Evolutionary conservation across 257 asterid species (phyloP), one percentile per base, ranked within the genome.

Genomic region (Sherardia arvensis): DNA sequence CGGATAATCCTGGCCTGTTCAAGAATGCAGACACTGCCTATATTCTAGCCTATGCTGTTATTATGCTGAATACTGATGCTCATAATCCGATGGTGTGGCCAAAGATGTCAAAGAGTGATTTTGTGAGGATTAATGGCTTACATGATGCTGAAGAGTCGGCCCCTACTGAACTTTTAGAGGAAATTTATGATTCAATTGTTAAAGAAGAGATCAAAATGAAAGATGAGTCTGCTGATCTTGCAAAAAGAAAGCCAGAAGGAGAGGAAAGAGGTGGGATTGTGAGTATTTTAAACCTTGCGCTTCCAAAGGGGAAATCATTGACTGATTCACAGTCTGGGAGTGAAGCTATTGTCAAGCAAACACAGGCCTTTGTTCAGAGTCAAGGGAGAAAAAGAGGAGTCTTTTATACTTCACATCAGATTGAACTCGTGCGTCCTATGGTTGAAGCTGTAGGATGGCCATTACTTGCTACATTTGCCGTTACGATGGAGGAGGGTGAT

Each of bases 361-460:
- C 94, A 70, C 94, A 79, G 81, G 87, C 90, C 69, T 78, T 87
- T 79, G 83, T 90, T 61, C 82, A 83, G 77, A 89, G 83, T 56
- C 90, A 86, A 68, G 95, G 88, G 43, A 87, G 89, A 36, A 90
- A 85, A 82, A 80, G 95, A 58, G 97, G 96, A 27, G 88, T 90
- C 67, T 93, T 93, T 74, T 84, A 93, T 77, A 84, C 95, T 75
- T 86, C 99, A 10, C 92, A 83, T 56, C 84, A 86, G 77, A 83
- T 86, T 64, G 97, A 93, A 74, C 94, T 93, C 64, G 88, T 90
- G 62, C 86, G 94, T 15, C 97, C 94, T 68, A 90, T 93, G 97
- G 90, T 86, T 28, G 99, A 93, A 84, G 87, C 95, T 77, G 87
- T 90, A 63, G 99, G 99, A 40, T 93, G 99, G 99, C 95, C 99